phyloP scores from a whole-genome alignment of 2,329 filamentous ascomycete genomes.

The Penicillium frequentans region DNA sequence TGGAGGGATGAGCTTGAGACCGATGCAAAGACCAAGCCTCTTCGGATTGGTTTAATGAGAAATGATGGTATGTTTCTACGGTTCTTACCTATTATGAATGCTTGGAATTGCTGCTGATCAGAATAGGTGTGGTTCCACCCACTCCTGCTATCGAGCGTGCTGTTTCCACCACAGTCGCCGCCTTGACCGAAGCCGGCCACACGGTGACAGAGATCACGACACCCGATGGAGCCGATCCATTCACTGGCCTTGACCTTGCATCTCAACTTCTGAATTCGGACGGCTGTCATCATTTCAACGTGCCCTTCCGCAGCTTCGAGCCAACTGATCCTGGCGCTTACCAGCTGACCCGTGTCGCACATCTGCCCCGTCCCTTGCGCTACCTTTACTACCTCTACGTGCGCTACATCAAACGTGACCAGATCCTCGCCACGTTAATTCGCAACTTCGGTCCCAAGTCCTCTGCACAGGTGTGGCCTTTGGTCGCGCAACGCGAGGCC shows the following conservation, averaged over 20 bases:
- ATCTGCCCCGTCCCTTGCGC: constrained; percentile 70
- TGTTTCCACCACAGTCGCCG: constrained; percentile 67
- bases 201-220: constrained; percentile 67
- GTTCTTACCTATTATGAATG: neutral
- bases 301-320: constrained; percentile 74
- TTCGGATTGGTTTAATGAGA: constrained; percentile 74
- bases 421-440: constrained; percentile 75
- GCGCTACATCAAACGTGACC: constrained; percentile 75
- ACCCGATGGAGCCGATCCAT: constrained; percentile 72
- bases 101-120: neutral
- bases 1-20: constrained; percentile 67
- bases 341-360: constrained; percentile 73
- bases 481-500: constrained; percentile 72
- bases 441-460: constrained; percentile 71
- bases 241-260: constrained; percentile 73
- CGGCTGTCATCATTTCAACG: constrained; percentile 76
- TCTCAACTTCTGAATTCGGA: constrained; percentile 82
- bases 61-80: constrained; percentile 60
- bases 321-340: constrained; percentile 74
- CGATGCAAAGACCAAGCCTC: constrained; percentile 61
- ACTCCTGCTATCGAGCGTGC: constrained; percentile 80
- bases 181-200: constrained; percentile 71
- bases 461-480: constrained; percentile 77
- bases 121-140: constrained; percentile 71
- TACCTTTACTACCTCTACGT: constrained; percentile 89